Base-by-base conservation (phyloP, 768 basidiomycete species). In the Infundibulicybe gibba region DNA sequence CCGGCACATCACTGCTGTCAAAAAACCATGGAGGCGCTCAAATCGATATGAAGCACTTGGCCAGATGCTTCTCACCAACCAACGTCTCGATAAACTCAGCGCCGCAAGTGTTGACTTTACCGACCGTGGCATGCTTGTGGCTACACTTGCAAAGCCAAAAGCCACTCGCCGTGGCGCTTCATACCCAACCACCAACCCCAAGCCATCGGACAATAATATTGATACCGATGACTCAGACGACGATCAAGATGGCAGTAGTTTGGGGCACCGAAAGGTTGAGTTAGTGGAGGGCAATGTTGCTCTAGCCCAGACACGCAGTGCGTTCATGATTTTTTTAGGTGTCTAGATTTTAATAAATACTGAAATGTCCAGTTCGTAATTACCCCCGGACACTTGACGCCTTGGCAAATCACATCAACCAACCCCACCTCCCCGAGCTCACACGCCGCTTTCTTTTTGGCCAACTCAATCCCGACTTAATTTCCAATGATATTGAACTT, bases 41-140 rank as follows among this genome's bases (percentile, higher is more conserved):
- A 57, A 46, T 39, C 53, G 43, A 10, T 44, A 50, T 34, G 40
- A 55, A 3, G 42, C 54, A 0, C 44, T 57, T 5, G 40, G 47
- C 3, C 55, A 57, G 37, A 57, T 57, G 47, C 50, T 57, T 9
- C 39, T 47, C 13, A 54, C 53, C 1, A 54, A n/a, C 10, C 14
- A 14, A 38, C 35, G 35, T 3, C 35, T 38, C 6, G 35, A 38
- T 10, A 38, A 38, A 19, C 14, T 38, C 6, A 3, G 3, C 10
- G 35, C 35, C 14, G 3, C 17, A 38, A 3, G 35, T 8, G 35
- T 10, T 4, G n/a, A 38, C 10, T 38, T 38, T 38, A 38, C 10
- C 6, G 35, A 3, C 14, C 17, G 35, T n/a, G 14, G 35, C 4
- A 38, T 38, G 35, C n/a, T 38, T 3, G 4, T n/a, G 17, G 4